phyloP scores from a whole-genome alignment of 306 rosid genomes.

The Prunus kanzakura region DNA sequence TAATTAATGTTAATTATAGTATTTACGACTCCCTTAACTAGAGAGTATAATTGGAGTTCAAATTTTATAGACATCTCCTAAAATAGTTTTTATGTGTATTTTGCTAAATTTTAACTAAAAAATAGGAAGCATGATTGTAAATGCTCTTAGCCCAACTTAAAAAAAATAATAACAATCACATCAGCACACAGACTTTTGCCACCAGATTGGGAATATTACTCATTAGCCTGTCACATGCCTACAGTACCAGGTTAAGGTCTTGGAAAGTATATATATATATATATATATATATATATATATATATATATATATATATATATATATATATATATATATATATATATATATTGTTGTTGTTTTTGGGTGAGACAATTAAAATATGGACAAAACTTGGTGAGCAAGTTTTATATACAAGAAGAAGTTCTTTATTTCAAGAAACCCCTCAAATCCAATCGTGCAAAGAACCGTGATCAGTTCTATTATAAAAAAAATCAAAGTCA shows the following conservation, averaged over 20 bases:
- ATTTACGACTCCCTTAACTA: no score
- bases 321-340: no score
- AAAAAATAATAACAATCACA: no score
- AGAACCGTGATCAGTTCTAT: neutral
- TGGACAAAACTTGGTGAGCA: neutral
- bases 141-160: no score
- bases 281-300: neutral
- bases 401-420: neutral
- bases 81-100: no score
- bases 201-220: neutral
- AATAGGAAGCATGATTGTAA: fast-evolving
- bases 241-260: neutral
- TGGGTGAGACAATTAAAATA: neutral
- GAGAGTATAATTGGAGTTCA: no score
- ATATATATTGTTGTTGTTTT: neutral
- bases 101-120: no score
- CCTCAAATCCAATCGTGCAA: constrained; percentile 7
- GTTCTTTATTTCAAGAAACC: neutral
- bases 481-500: neutral
- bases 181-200: neutral
- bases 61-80: no score
- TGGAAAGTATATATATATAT: neutral
- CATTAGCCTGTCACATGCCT: no score
- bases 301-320: no score
- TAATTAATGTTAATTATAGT: no score